Conservation (phyloP, 805 yeast genomes). For the Lachancea meyersii region DNA sequence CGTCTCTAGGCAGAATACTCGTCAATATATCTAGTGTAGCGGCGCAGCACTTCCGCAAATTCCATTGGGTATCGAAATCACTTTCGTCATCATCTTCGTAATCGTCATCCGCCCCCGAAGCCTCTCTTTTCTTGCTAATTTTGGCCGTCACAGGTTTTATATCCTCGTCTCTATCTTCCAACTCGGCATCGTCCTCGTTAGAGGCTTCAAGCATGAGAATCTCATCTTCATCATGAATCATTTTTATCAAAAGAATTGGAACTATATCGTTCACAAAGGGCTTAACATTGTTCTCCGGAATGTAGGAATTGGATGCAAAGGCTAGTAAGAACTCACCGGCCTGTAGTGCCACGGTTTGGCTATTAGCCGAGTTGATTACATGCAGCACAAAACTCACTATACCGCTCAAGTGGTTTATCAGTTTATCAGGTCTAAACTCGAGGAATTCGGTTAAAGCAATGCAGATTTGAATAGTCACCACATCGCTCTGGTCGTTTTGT, state of each 20-base stretch:
- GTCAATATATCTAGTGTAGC: slow-evolving; percentile 85
- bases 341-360: slow-evolving; percentile 77
- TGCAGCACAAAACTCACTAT: slow-evolving; percentile 79
- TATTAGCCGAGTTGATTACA: slow-evolving; percentile 50
- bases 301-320: slow-evolving; percentile 54
- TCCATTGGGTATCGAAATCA: slow-evolving; percentile 74
- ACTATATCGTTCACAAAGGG: slow-evolving; percentile 57
- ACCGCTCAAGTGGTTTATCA: slow-evolving; percentile 77
- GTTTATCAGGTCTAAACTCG: slow-evolving; percentile 73
- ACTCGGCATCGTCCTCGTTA: slow-evolving; percentile 64
- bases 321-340: slow-evolving; percentile 88
- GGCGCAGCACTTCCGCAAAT: slow-evolving; percentile 86
- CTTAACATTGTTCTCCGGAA: slow-evolving; percentile 47
- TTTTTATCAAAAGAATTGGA: slow-evolving; percentile 71
- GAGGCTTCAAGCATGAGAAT: slow-evolving; percentile 52
- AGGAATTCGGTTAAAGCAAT: slow-evolving; percentile 64
- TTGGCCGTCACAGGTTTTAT: slow-evolving; percentile 76
- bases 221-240: slow-evolving; percentile 86
- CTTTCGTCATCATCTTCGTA: slow-evolving; percentile 67
- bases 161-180: slow-evolving; percentile 82
- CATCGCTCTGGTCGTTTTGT: slow-evolving; percentile 43
- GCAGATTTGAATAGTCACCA: slow-evolving; percentile 70
- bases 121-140: slow-evolving; percentile 42
- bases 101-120: slow-evolving; percentile 51
- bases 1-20: slow-evolving; percentile 56